phyloP scores from a whole-genome alignment of 2,329 filamentous ascomycete genomes.

The Diaporthe citri region DNA sequence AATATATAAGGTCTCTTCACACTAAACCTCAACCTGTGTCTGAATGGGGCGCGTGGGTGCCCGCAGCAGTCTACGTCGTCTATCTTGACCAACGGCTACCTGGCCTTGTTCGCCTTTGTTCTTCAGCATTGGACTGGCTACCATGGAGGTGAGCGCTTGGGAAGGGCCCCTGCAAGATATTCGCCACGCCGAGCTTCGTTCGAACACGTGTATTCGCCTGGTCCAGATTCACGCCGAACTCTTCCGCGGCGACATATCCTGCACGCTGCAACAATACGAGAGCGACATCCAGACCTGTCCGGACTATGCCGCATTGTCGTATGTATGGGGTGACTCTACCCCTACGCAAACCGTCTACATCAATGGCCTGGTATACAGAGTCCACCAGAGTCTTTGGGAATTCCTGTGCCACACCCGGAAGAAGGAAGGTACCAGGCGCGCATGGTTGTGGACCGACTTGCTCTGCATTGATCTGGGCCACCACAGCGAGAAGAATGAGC shows the following conservation, averaged over 20 bases:
- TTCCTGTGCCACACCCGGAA: background rate
- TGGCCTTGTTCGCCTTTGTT: too few relatives aligned
- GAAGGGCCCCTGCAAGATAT: background rate
- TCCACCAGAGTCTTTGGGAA: background rate
- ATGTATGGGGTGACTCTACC: background rate
- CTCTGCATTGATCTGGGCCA: background rate
- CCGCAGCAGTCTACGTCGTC: too few relatives aligned
- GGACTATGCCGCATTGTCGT: background rate
- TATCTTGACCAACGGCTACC: too few relatives aligned
- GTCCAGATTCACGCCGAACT: background rate
- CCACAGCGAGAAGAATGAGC: background rate
- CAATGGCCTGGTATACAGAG: background rate
- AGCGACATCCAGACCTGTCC: background rate
- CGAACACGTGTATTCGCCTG: background rate
- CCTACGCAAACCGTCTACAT: background rate
- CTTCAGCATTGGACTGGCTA: background rate
- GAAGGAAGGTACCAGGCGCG: background rate
- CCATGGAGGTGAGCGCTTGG: background rate
- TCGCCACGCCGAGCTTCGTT: background rate
- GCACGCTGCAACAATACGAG: background rate
- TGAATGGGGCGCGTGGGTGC: too few relatives aligned
- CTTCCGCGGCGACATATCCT: background rate
- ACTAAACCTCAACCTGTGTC: too few relatives aligned
- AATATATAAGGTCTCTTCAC: too few relatives aligned
- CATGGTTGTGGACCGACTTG: background rate